Base-by-base conservation (phyloP, 768 basidiomycete species). In the Rhizopogon sp. region DNA sequence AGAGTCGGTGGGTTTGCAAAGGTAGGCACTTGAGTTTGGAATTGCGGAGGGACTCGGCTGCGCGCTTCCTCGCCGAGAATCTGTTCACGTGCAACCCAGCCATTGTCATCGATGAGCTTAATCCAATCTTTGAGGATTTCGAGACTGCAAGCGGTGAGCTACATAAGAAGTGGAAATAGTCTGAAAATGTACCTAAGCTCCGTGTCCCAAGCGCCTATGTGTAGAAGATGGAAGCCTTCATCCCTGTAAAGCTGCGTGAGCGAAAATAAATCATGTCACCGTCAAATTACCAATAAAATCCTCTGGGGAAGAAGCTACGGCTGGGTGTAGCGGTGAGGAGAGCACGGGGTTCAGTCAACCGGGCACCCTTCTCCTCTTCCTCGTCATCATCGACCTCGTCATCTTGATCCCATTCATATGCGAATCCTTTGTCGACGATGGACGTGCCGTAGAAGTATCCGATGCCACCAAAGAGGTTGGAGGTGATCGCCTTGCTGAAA, bases 41-140 rank as follows among this genome's bases (percentile, higher is more conserved):
- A 98, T 67, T 98, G 88, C 42, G 73, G 57, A 7, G 95, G 95
- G 6, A 97, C 91, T 73, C 90, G 93, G 77, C 94, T 97, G 49
- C 96, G 83, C 16, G 95, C 94, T 73, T 98, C 95, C 61, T 95
- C 94, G 3, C 95, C 95, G 0, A 98, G 80, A 56, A 98, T 98
- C 70, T 98, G 95, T 71, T 98, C 95, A 25, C 95, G 80, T 1
- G 85, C 96, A 42, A 98, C 90, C 95, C 95, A 98, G 1, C 95
- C 95, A 60, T 97, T 82, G 37, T 90, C 88, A 65, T 98, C 93
- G 53, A 97, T 91, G 44, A 98, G 79, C 58, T 84, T 74, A 49
- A 97, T 84, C 95, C 95, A 98, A 58, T 85, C 82, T 64, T 85
- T 86, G 39, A 98, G 74, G 56, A 98, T 97, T 65, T 93, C 89